Evolutionary conservation across 106 monocot species (phyloP).

Genomic region (Dioscorea alata): DNA sequence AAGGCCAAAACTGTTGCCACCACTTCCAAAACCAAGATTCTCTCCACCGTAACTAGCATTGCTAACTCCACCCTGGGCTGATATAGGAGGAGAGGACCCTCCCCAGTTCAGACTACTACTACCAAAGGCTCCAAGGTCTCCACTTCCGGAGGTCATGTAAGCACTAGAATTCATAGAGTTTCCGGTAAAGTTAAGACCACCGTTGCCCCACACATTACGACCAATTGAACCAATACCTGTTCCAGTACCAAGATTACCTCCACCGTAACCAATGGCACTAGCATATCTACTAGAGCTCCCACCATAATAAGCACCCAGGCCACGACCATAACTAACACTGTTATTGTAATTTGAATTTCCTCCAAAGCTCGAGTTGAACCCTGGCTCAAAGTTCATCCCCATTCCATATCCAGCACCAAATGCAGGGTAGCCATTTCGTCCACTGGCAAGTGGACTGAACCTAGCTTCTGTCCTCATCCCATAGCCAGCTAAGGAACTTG

Average conservation of each 20-base stretch:
- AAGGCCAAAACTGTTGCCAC: conserved; percentile 19
- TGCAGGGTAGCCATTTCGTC: conserved; percentile 43
- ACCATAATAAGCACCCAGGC: conserved; percentile 36
- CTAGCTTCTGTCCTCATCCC: conserved; percentile 73
- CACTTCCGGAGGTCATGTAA: conserved; percentile 48
- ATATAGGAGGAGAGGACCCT: conserved; percentile 33
- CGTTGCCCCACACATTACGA: conserved; percentile 49
- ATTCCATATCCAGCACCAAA: conserved; percentile 73
- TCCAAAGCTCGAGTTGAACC: conserved; percentile 38
- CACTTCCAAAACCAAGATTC: conserved; percentile 30
- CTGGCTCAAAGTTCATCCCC: conserved; percentile 66
- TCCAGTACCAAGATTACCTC: conserved; percentile 31
- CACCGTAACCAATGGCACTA: conserved; percentile 37
- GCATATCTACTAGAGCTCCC: conserved; percentile 47
- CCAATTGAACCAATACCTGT: conserved; percentile 41
- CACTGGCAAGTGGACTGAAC: conserved; percentile 40
- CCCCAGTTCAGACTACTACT: conserved; percentile 59
- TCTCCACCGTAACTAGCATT: conserved; percentile 24
- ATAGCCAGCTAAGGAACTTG: conserved; percentile 46
- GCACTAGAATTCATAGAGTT: conserved; percentile 26
- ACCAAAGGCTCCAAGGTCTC: conserved; percentile 49
- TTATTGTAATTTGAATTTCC: conserved; percentile 38
- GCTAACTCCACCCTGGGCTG: conserved; percentile 25
- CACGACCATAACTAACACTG: conserved; percentile 38
- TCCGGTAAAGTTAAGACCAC: conserved; percentile 23